Percentiles rank a stretch among this genome's conserved stretches.
These are phyloP conservation scores for Boletus fagicola DNA, from an alignment of 768 basidiomycete genomes.

Conservation along the genomic window DNA sequence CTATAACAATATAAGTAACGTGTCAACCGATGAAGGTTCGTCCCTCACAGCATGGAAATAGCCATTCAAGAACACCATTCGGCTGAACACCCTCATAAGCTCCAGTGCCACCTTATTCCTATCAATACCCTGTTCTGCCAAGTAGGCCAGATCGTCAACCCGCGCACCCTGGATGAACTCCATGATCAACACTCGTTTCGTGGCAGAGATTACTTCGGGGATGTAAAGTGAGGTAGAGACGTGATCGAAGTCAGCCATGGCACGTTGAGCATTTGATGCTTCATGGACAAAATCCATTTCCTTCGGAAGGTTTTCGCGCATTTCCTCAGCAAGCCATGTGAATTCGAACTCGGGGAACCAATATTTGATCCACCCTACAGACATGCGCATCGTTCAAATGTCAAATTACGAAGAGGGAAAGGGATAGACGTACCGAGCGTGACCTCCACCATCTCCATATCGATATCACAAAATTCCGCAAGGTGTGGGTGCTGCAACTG, in stretches of 20 bases:
- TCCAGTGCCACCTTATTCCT: slow-evolving; percentile 92
- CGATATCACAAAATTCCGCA: slow-evolving; percentile 87
- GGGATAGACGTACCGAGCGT: slow-evolving; percentile 51
- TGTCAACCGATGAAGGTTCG: background rate
- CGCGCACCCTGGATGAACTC: slow-evolving; percentile 89
- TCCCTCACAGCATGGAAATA: slow-evolving; percentile 77
- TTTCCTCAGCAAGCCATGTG: slow-evolving; percentile 91
- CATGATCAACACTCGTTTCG: slow-evolving; percentile 88
- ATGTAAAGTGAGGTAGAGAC: slow-evolving; percentile 83
- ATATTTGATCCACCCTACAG: slow-evolving; percentile 75
- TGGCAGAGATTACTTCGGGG: slow-evolving; percentile 75
- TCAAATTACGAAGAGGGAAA: background rate
- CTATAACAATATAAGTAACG: slow-evolving; percentile 36
- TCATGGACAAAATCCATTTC: slow-evolving; percentile 96
- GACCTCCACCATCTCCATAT: slow-evolving; percentile 82
- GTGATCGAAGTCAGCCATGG: slow-evolving; percentile 64
- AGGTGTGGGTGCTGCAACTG: slow-evolving; percentile 91
- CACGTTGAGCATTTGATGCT: slow-evolving; percentile 77
- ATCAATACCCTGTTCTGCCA: slow-evolving; percentile 81
- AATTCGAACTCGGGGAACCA: slow-evolving; percentile 97
- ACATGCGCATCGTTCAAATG: background rate
- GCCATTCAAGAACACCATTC: slow-evolving; percentile 95
- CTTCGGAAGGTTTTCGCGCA: slow-evolving; percentile 86
- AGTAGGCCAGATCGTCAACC: slow-evolving; percentile 83
- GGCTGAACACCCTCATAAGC: slow-evolving; percentile 84